A percentile compares a stretch with the other conserved stretches of the same genome.
phyloP scores from a whole-genome alignment of 129 eudicot species.

The Logfia minima region DNA sequence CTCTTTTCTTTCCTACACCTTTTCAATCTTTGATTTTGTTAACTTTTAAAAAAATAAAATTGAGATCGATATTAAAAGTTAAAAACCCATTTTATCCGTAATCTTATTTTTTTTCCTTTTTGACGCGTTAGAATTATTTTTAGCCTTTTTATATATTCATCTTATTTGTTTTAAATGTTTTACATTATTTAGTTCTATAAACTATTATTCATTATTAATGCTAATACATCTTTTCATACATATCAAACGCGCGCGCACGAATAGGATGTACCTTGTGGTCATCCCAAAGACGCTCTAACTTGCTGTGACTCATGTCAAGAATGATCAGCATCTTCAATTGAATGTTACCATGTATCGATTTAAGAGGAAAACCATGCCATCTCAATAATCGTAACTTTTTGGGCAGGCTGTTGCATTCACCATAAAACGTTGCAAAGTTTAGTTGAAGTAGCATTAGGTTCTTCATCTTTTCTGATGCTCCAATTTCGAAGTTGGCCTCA shows the following conservation, averaged over 20 bases:
- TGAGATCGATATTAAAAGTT: too few relatives aligned
- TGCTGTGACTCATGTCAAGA: slow-evolving; percentile 27
- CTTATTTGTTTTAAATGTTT: too few relatives aligned
- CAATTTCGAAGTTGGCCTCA: background rate
- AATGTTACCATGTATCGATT: background rate
- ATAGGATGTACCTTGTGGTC: slow-evolving; percentile 5
- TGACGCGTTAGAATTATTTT: too few relatives aligned
- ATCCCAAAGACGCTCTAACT: slow-evolving; percentile 13
- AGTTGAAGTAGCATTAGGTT: slow-evolving; percentile 16
- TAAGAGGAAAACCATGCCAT: slow-evolving; percentile 21
- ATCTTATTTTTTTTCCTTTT: too few relatives aligned
- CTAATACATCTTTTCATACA: too few relatives aligned
- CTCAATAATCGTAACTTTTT: slow-evolving; percentile 16
- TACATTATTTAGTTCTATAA: too few relatives aligned
- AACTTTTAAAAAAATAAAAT: too few relatives aligned
- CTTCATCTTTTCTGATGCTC: slow-evolving; percentile 24
- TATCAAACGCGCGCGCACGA: background rate
- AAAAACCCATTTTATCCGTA: too few relatives aligned
- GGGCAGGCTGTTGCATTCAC: slow-evolving; percentile 24
- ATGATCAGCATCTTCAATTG: slow-evolving; percentile 19
- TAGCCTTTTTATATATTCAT: too few relatives aligned
- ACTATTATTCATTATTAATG: too few relatives aligned
- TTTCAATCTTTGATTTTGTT: too few relatives aligned
- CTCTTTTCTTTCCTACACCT: too few relatives aligned
- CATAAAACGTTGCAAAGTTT: slow-evolving; percentile 12